Conservation (phyloP, 2,329 filamentous ascomycete genomes). For the Penicillium palitans region DNA sequence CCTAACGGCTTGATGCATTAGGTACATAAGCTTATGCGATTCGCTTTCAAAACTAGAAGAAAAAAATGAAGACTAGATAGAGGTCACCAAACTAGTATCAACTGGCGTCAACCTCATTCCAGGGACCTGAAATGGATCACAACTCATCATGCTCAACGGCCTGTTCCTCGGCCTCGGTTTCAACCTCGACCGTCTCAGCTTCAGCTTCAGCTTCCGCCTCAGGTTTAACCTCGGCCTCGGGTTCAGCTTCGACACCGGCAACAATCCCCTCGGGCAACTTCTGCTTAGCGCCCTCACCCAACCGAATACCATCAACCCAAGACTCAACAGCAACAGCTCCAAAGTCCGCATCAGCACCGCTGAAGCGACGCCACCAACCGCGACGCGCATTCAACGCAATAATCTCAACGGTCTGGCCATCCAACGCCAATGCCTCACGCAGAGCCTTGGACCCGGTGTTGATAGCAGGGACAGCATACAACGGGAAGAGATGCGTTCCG, state of each 20-base stretch:
- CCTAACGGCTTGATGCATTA: not conserved
- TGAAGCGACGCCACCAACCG: constrained; percentile 79
- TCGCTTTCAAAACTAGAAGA: constrained; percentile 2
- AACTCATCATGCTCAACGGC: constrained; percentile 49
- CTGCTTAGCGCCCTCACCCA: constrained; percentile 81
- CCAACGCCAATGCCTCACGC: constrained; percentile 63
- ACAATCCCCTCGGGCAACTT: constrained; percentile 67
- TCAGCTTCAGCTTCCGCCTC: constrained; percentile 34
- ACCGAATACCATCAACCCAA: constrained; percentile 88
- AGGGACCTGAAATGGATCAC: constrained; percentile 21
- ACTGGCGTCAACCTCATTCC: not conserved
- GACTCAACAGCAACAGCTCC: constrained; percentile 64
- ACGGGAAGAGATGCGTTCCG: constrained; percentile 73
- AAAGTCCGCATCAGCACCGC: constrained; percentile 52
- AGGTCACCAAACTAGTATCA: not conserved
- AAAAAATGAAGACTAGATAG: not conserved
- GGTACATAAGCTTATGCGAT: constrained; percentile 2
- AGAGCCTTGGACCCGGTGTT: constrained; percentile 60
- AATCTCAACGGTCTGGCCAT: constrained; percentile 61
- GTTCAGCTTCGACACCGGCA: constrained; percentile 29
- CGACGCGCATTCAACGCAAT: constrained; percentile 83
- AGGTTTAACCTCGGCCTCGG: constrained; percentile 27
- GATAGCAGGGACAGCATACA: constrained; percentile 69
- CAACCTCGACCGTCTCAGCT: constrained; percentile 21
- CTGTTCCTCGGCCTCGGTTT: constrained; percentile 40